A percentile compares a stretch with the other conserved stretches of the same genome.
Conservation (phyloP, 495 filamentous ascomycete genomes). For the Symbiotaphrina buchneri region DNA sequence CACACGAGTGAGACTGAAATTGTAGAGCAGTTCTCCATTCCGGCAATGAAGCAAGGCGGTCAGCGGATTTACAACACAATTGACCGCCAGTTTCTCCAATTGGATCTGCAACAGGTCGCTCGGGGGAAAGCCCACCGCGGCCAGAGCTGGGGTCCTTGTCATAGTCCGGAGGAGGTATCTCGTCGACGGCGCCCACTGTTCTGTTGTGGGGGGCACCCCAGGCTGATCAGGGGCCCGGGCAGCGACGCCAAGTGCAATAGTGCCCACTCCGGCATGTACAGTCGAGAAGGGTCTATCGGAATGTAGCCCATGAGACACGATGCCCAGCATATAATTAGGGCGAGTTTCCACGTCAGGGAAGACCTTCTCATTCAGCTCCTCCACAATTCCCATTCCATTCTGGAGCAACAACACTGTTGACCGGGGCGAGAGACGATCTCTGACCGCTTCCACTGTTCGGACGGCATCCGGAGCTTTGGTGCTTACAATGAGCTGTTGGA, state of each 20-base stretch:
- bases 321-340: slow-evolving; percentile 55
- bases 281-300: slow-evolving; percentile 31
- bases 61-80: slow-evolving; percentile 61
- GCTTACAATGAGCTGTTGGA: slow-evolving; percentile 60
- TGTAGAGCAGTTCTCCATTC: slow-evolving; percentile 51
- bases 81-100: slow-evolving; percentile 62
- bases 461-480: slow-evolving; percentile 33
- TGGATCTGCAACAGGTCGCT: slow-evolving; percentile 34
- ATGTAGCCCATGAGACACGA: slow-evolving; percentile 40
- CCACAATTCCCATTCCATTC: slow-evolving; percentile 61
- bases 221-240: slow-evolving; percentile 7
- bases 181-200: slow-evolving; percentile 8
- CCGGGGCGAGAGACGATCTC: slow-evolving; percentile 38
- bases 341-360: slow-evolving; percentile 40
- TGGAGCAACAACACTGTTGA: slow-evolving; percentile 67
- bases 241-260: slow-evolving; percentile 33
- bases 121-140: slow-evolving; percentile 18
- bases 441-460: slow-evolving; percentile 29
- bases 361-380: slow-evolving; percentile 40
- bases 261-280: slow-evolving; percentile 37
- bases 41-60: slow-evolving; percentile 47
- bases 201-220: slow-evolving; percentile 1
- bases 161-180: slow-evolving; percentile 15
- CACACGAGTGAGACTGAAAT: slow-evolving; percentile 27
- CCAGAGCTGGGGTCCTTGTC: slow-evolving; percentile 15